Base-by-base conservation (phyloP, 1,284 basidiomycete genomes). In the Sporisorium sorghi region DNA sequence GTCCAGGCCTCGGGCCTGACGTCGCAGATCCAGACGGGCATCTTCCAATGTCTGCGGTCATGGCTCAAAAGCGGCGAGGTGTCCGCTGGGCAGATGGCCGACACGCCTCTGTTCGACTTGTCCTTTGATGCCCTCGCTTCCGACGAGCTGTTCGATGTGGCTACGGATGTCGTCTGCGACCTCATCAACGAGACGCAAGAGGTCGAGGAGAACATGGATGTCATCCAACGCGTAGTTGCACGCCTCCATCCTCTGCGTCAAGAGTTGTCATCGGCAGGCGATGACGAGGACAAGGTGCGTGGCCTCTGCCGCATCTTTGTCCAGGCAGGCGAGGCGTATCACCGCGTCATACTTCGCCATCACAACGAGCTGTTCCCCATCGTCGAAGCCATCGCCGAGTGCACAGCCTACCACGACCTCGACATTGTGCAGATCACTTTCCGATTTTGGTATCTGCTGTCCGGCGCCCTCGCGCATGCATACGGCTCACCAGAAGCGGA, bases 141-240 rank as follows among this genome's bases (percentile, higher is more conserved):
- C 9, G 93, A 97, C 30, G 88, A 90, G 49, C 88, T 99, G 11
- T 99, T 99, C 82, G 97, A 99, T 81, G 86, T 91, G 2, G 94
- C 94, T 0, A 93, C 96, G 42, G 93, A 97, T 76, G 91, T 93
- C 44, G 88, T 98, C 57, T 96, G 93, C 85, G 94, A 97, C 83
- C 86, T 98, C 74, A 95, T 99, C 65, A 94, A 98, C 85, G 97
- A 99, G 85, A 99, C 97, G 0, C 96, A 98, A 85, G 97, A 99
- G 85, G 88, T 97, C 26, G 91, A 97, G 71, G 96, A 99, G 51
- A 96, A 95, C 83, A 92, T 95, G 90, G 86, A 89, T 15, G 90
- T 92, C 71, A 94, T 99, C 76, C 89, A 97, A 83, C 87, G 90
- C 63, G 91, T 99, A 58, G 90, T 99, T 0, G 93, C 93, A 0